phyloP scores from a whole-genome alignment of 345 rosid species.

The Brassica juncea region DNA sequence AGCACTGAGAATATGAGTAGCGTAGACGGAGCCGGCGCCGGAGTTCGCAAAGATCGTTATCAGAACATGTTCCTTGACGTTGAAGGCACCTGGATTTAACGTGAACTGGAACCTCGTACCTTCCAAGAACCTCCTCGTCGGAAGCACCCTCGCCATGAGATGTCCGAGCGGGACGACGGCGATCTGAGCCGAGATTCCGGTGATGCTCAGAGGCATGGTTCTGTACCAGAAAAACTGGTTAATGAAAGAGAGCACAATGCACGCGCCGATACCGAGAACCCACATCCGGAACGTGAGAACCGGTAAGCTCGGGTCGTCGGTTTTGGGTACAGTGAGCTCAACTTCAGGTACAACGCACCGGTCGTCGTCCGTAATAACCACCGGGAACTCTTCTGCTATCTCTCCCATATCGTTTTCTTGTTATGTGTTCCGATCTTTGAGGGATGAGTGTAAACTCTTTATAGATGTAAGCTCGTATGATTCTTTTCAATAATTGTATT shows the following conservation, averaged over 20 bases:
- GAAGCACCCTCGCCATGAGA: slow-evolving; percentile 60
- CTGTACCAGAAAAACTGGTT: slow-evolving; percentile 97
- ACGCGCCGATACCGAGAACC: slow-evolving; percentile 68
- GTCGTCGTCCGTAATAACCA: slow-evolving; percentile 30
- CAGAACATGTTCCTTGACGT: slow-evolving; percentile 84
- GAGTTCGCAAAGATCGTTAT: slow-evolving; percentile 80
- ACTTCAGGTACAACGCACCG: slow-evolving; percentile 66
- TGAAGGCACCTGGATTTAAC: slow-evolving; percentile 82
- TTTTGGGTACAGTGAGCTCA: slow-evolving; percentile 74
- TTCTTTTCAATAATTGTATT: slow-evolving; percentile 17
- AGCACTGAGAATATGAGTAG: slow-evolving; percentile 70
- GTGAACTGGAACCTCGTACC: slow-evolving; percentile 56
- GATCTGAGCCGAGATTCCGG: slow-evolving; percentile 73
- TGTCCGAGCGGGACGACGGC: slow-evolving; percentile 82
- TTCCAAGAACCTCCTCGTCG: slow-evolving; percentile 46
- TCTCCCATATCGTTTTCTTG: slow-evolving; percentile 34
- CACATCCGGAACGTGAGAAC: slow-evolving; percentile 80
- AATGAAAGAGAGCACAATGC: slow-evolving; percentile 63
- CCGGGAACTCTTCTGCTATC: slow-evolving; percentile 34
- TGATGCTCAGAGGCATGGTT: slow-evolving; percentile 51
- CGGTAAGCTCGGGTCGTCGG: slow-evolving; percentile 68
- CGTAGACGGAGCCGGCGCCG: slow-evolving; percentile 80
- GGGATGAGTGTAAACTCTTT: neutral
- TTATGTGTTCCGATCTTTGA: neutral
- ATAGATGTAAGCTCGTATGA: slow-evolving; percentile 3